Evolutionary conservation across 2,329 filamentous ascomycete genomes (phyloP).

Genomic region (Triangularia verruculosa): DNA sequence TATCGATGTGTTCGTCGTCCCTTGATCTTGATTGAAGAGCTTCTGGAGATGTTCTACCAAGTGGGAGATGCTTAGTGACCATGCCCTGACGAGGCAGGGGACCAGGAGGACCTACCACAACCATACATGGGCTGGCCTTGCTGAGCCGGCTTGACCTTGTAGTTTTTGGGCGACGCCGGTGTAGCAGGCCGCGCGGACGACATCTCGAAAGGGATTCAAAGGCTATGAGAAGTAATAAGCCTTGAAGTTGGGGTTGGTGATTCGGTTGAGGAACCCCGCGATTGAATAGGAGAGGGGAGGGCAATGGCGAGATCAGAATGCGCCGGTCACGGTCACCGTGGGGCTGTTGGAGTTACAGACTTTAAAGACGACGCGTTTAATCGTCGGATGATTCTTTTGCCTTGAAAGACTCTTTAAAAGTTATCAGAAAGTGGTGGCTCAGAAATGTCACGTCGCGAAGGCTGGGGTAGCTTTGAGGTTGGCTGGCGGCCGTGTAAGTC

Average conservation of each 20-base stretch:
- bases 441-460: neutral
- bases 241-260: neutral
- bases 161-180: constrained; percentile 53
- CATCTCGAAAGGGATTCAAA: constrained; percentile 35
- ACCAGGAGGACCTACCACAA: constrained; percentile 51
- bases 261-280: neutral
- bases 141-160: constrained; percentile 57
- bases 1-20: constrained; percentile 65
- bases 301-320: neutral
- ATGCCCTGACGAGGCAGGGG: constrained; percentile 3
- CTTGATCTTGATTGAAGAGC: constrained; percentile 59
- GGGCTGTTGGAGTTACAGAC: neutral
- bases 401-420: neutral
- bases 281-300: neutral
- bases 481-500: neutral
- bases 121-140: constrained; percentile 61
- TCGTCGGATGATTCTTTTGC: neutral
- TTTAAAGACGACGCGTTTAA: neutral
- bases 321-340: neutral
- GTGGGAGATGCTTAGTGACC: constrained; percentile 13
- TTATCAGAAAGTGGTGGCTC: neutral
- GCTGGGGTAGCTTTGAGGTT: neutral
- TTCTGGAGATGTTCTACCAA: constrained; percentile 66
- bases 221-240: neutral
- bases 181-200: constrained; percentile 44